These are phyloP conservation scores for Wickerhamomyces alni DNA, from an alignment of 805 yeast species.

Conservation along the genomic window DNA sequence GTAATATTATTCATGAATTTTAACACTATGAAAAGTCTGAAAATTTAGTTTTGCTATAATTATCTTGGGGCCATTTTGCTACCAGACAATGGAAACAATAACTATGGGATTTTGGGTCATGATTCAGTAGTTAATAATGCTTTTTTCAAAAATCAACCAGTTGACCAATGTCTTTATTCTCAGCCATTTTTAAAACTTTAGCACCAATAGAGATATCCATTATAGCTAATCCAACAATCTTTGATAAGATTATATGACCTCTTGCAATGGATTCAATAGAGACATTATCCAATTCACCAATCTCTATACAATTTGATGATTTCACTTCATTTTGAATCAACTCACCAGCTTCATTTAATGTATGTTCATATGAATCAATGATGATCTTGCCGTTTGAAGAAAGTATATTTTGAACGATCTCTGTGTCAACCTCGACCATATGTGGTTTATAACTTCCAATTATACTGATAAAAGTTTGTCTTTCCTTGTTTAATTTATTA, in stretches of 20 bases:
- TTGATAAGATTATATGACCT: slow-evolving; percentile 36
- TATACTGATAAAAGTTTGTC: slow-evolving; percentile 42
- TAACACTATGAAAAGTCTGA: too few species aligned
- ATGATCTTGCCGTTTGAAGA: slow-evolving; percentile 36
- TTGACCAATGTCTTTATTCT: slow-evolving; percentile 23
- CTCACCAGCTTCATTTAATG: slow-evolving; percentile 60
- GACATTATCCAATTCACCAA: slow-evolving; percentile 32
- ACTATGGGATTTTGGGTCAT: too few species aligned
- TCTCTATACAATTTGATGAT: slow-evolving; percentile 37
- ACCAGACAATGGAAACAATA: too few species aligned
- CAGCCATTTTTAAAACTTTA: slow-evolving; percentile 29
- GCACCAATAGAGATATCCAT: slow-evolving; percentile 57
- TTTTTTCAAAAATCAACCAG: slow-evolving; percentile 25
- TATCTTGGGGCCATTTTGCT: too few species aligned
- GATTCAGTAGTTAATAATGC: too few species aligned
- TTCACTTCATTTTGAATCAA: slow-evolving; percentile 40
- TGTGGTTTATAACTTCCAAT: slow-evolving; percentile 67
- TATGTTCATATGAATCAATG: slow-evolving; percentile 55
- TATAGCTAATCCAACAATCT: slow-evolving; percentile 57
- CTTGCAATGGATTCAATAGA: slow-evolving; percentile 7
- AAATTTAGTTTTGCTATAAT: too few species aligned
- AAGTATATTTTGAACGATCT: slow-evolving; percentile 30
- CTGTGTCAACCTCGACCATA: slow-evolving; percentile 55
- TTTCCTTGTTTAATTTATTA: slow-evolving; percentile 23
- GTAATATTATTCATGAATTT: too few species aligned